Evolutionary conservation across 129 eudicot genomes (phyloP).

Genomic region (Ambrosia trifida): DNA sequence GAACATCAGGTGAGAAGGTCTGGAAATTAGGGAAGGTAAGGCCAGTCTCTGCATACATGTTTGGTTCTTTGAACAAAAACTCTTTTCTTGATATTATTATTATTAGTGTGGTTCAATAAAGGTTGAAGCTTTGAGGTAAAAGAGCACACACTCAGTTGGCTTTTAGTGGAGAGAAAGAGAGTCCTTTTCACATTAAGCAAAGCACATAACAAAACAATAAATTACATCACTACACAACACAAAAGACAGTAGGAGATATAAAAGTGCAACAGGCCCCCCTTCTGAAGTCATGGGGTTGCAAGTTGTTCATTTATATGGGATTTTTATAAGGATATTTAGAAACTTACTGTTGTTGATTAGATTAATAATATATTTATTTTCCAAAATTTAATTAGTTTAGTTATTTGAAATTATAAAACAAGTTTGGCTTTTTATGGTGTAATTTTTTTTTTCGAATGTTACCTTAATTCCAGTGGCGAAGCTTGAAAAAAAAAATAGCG

Average conservation of each 20-base stretch:
- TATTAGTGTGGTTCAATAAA: constrained; percentile 14
- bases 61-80: constrained; percentile 5
- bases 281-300: background rate
- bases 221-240: constrained; percentile 18
- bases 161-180: constrained; percentile 13
- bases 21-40: constrained; percentile 57
- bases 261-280: background rate
- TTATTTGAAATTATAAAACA: no score
- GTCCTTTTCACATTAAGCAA: constrained; percentile 31
- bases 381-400: no score
- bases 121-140: constrained; percentile 20
- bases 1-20: constrained; percentile 57
- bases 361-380: no score
- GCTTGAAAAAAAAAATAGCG: no score
- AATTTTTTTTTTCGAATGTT: no score
- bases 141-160: constrained; percentile 17
- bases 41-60: constrained; percentile 70
- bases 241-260: constrained; percentile 20
- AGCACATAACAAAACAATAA: constrained; percentile 19
- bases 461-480: no score
- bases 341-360: no score
- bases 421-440: no score
- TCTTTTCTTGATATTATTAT: background rate
- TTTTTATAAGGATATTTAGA: background rate
- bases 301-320: constrained; percentile 22